A percentile compares a stretch with the other conserved stretches of the same genome.
These are phyloP conservation scores for Aspergillus glaucus DNA, from an alignment of 2,329 filamentous ascomycete species.

Conservation along the genomic window DNA sequence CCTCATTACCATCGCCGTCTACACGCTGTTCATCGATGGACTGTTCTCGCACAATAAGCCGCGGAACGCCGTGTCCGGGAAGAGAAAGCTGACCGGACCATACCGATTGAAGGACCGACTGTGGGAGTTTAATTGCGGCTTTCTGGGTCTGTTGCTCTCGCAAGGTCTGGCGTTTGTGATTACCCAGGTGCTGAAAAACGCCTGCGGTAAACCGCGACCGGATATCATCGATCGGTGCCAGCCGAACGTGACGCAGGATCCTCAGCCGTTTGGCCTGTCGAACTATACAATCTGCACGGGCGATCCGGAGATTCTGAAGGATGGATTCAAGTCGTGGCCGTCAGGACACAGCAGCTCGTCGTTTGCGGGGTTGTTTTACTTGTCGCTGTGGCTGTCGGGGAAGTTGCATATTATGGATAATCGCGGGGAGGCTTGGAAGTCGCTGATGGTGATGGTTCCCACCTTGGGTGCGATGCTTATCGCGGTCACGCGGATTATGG, in stretches of 20 bases:
- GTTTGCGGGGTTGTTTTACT: slow-evolving; percentile 54
- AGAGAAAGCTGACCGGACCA: slow-evolving; percentile 37
- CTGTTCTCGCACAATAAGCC: slow-evolving; percentile 49
- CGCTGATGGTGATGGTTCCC: slow-evolving; percentile 49
- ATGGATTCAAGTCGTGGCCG: slow-evolving; percentile 55
- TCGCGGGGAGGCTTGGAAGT: slow-evolving; percentile 56
- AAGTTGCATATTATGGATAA: slow-evolving; percentile 56
- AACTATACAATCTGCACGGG: slow-evolving; percentile 48
- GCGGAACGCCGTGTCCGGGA: slow-evolving; percentile 26
- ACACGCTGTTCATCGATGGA: slow-evolving; percentile 54
- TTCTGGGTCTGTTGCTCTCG: slow-evolving; percentile 50
- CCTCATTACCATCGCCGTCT: slow-evolving; percentile 47
- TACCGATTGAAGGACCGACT: slow-evolving; percentile 51
- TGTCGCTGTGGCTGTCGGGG: slow-evolving; percentile 54
- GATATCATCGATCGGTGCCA: slow-evolving; percentile 54
- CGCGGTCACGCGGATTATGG: slow-evolving; percentile 55
- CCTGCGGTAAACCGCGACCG: slow-evolving; percentile 54
- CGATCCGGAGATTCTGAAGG: slow-evolving; percentile 47
- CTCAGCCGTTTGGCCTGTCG: slow-evolving; percentile 35
- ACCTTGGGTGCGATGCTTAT: slow-evolving; percentile 50
- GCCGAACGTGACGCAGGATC: slow-evolving; percentile 29
- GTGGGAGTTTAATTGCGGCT: slow-evolving; percentile 58
- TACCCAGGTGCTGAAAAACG: slow-evolving; percentile 53
- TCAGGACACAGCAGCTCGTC: slow-evolving; percentile 42
- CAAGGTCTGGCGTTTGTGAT: slow-evolving; percentile 53